Conservation (phyloP, 441 rosid genomes). For the Pelargonium cotyledonis region DNA sequence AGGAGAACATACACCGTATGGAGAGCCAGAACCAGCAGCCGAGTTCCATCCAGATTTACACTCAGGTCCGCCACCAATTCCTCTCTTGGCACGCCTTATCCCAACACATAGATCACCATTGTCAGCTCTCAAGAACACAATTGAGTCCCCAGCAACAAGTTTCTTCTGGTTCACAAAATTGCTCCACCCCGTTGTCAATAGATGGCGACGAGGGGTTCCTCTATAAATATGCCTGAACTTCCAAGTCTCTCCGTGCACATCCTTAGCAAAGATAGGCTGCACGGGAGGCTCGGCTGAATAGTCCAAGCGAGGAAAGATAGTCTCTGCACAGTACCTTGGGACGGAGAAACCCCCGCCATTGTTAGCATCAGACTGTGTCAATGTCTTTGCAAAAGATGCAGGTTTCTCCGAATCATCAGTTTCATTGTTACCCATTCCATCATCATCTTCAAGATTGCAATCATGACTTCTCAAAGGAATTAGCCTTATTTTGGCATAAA, state of each 20-base stretch:
- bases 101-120: constrained; percentile 93
- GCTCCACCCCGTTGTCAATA: constrained; percentile 98
- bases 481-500: constrained; percentile 60
- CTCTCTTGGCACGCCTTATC: constrained; percentile 72
- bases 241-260: constrained; percentile 90
- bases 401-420: constrained; percentile 53
- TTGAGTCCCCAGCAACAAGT: constrained; percentile 93
- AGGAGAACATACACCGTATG: constrained; percentile 45
- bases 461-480: constrained; percentile 42
- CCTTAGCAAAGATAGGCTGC: constrained; percentile 82
- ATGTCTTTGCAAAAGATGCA: constrained; percentile 83
- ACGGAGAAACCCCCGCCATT: constrained; percentile 99
- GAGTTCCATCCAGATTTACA: constrained; percentile 68
- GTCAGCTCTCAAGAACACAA: constrained; percentile 74
- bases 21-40: constrained; percentile 14
- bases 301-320: constrained; percentile 82
- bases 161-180: constrained; percentile 93
- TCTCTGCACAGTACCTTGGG: constrained; percentile 94
- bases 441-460: constrained; percentile 34
- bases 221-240: constrained; percentile 93
- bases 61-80: constrained; percentile 56
- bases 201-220: constrained; percentile 93
- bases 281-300: constrained; percentile 90
- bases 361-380: constrained; percentile 70
- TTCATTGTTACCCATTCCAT: constrained; percentile 22